Evolutionary conservation across 768 basidiomycete genomes (phyloP).

Genomic region (Pulveroboletus sp.): DNA sequence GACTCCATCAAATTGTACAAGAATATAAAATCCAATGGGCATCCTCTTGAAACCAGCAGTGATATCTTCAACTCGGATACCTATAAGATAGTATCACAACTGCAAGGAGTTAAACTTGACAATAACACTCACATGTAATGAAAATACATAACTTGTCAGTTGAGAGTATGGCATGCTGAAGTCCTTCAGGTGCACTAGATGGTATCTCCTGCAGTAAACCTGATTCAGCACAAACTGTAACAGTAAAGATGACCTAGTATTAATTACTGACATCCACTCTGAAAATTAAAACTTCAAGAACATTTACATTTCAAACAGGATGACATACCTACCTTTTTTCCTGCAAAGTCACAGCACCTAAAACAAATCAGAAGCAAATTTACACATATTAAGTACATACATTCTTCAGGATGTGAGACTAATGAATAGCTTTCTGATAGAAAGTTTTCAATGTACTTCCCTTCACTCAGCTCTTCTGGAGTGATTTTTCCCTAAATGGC

Average conservation of each 20-base stretch:
- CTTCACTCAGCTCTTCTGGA: not conserved
- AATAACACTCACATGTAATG: not conserved
- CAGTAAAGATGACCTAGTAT: no score
- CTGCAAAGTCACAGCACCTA: not conserved
- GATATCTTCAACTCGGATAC: conserved; percentile 9
- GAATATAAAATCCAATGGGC: conserved; percentile 12
- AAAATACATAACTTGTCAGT: not conserved
- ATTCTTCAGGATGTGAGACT: not conserved
- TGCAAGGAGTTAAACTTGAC: no score
- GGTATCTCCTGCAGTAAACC: not conserved
- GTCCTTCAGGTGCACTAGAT: not conserved
- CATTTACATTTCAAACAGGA: not conserved
- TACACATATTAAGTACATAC: not conserved
- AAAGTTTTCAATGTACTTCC: not conserved
- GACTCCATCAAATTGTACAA: not conserved
- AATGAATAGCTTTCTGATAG: not conserved
- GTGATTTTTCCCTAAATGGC: not conserved
- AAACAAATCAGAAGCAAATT: not conserved
- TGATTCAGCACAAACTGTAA: no score
- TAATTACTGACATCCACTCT: not conserved
- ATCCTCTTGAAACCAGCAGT: not conserved
- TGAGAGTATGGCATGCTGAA: not conserved
- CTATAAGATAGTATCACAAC: not conserved
- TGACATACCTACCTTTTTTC: not conserved
- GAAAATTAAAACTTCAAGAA: not conserved